Evolutionary conservation across 139 green algal species (phyloP).

Genomic region (Chlorella sp.): DNA sequence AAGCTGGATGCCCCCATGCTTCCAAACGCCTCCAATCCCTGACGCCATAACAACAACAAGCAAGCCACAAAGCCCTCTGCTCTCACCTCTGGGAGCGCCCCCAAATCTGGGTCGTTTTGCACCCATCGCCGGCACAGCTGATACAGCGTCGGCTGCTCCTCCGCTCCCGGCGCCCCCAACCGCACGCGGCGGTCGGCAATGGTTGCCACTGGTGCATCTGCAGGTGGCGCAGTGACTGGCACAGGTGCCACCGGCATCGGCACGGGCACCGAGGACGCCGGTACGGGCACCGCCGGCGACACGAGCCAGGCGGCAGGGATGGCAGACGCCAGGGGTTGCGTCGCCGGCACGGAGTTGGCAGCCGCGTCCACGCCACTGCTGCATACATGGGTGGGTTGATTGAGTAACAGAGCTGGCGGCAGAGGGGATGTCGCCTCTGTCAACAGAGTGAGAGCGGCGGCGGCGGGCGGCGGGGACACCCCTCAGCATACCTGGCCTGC

Average conservation of each 20-base stretch:
- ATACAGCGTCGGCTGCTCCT: constrained; percentile 36
- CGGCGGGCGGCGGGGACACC: not conserved
- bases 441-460: too few relatives aligned
- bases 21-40: too few relatives aligned
- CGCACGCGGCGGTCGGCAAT: constrained; percentile 15
- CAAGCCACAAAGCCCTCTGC: not conserved
- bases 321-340: not conserved
- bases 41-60: not conserved
- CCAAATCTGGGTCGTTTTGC: constrained; percentile 41
- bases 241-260: not conserved
- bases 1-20: too few relatives aligned
- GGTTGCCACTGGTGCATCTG: not conserved
- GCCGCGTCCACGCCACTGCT: not conserved
- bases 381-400: not conserved
- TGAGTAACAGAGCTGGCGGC: not conserved
- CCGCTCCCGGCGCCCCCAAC: not conserved
- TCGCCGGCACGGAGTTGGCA: not conserved
- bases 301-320: constrained; percentile 3
- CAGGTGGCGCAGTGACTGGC: not conserved
- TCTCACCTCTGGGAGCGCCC: constrained; percentile 18
- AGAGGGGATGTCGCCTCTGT: too few relatives aligned
- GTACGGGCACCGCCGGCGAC: not conserved
- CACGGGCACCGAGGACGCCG: not conserved
- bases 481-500: not conserved
- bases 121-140: constrained; percentile 41